Percentiles rank a stretch among this genome's conserved stretches.
phyloP scores from a whole-genome alignment of 225 moss, liverwort and hornwort species.

The Physcomitrium patens region DNA sequence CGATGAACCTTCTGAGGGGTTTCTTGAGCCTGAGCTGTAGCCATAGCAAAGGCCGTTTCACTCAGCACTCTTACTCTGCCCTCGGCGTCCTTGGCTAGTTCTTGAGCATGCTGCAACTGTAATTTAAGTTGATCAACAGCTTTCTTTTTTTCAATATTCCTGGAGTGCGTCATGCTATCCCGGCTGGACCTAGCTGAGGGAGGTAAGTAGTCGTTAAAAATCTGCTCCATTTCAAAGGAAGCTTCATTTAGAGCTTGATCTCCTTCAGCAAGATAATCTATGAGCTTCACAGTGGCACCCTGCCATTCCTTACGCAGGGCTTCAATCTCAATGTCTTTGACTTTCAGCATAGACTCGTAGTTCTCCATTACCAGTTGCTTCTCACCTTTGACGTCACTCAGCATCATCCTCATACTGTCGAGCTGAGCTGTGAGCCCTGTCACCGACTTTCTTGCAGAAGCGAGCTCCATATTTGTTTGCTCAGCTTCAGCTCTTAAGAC shows the following conservation, averaged over 20 bases:
- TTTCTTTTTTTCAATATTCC: slow-evolving; percentile 47
- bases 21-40: slow-evolving; percentile 32
- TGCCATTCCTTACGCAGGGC: slow-evolving; percentile 60
- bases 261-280: slow-evolving; percentile 70
- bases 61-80: slow-evolving; percentile 58
- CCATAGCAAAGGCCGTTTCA: slow-evolving; percentile 52
- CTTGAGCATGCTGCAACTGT: slow-evolving; percentile 62
- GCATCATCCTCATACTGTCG: slow-evolving; percentile 45
- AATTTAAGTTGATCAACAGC: slow-evolving; percentile 57
- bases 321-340: slow-evolving; percentile 60
- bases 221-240: slow-evolving; percentile 73
- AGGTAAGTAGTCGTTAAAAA: slow-evolving; percentile 56
- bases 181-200: slow-evolving; percentile 36
- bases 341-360: slow-evolving; percentile 47
- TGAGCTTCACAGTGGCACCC: slow-evolving; percentile 60
- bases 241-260: slow-evolving; percentile 77
- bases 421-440: slow-evolving; percentile 58
- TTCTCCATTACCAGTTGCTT: slow-evolving; percentile 32
- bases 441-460: slow-evolving; percentile 45
- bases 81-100: slow-evolving; percentile 70
- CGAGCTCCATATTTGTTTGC: slow-evolving; percentile 39
- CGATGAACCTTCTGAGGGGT: slow-evolving; percentile 32
- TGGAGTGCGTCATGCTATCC: slow-evolving; percentile 29
- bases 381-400: slow-evolving; percentile 37
- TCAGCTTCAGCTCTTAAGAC: slow-evolving; percentile 64